Base-by-base conservation (phyloP, 2,329 filamentous ascomycete genomes). In the Cyanodermella asteris region DNA sequence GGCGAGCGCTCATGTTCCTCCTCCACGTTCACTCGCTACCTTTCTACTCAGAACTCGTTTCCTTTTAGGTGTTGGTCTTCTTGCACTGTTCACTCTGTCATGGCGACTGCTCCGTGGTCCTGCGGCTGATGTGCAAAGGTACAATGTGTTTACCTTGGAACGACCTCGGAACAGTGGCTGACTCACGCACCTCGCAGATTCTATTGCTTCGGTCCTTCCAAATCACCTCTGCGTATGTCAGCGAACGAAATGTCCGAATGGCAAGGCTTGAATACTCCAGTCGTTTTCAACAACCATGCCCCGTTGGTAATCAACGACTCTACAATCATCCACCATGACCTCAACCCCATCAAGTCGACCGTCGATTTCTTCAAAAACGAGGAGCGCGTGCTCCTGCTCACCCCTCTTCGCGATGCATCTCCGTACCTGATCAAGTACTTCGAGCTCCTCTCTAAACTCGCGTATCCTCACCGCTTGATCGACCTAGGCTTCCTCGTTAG, bases 191-290 rank as follows among this genome's bases (percentile, higher is more conserved):
- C 19, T 30, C 34, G 34, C 43, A 94, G 84, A 53, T 93, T 91
- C 53, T 91, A 91, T 54, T 97, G 87, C 58, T 94, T 81, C 64
- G 87, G 87, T 8, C 84, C 87, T 9, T 68, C 74, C 13, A 93
- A 90, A 56, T 68, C 87, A n/a, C 87, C 87, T 26, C 90, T 91
- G 70, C 70, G 87, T 35, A 91, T 97, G 80, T 68, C 75, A 20
- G 56, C 73, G 28, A 93, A 93, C 46, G 87, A 97, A 46, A 73
- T 84, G 48, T 72, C 72, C 33, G 64, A 78, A 35, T 97, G 87
- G 87, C 73, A 76, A 37, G 70, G 69, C 29, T 58, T 87, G 34
- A 72, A 82, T 39, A 94, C 87, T 4, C 87, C 87, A 24, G 81
- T 97, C 38, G 66, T 91, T 36, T 93, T 91, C 61, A 97, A 97